Evolutionary conservation across 2,329 filamentous ascomycete species (phyloP).

Genomic region (Gaeumannomyces tritici): DNA sequence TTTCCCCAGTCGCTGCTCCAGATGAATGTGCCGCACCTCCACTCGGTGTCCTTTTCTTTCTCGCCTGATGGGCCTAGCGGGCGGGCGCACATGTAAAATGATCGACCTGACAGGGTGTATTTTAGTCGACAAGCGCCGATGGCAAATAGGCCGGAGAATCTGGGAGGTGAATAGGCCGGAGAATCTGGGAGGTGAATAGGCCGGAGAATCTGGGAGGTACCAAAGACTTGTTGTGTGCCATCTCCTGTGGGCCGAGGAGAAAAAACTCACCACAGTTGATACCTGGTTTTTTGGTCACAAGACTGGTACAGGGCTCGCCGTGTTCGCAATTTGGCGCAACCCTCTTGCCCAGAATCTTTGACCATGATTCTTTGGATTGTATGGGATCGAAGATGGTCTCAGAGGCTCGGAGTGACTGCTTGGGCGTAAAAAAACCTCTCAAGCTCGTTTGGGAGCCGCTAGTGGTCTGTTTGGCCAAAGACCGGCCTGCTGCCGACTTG

Average conservation of each 20-base stretch:
- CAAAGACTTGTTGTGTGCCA: no score
- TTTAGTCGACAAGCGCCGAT: no score
- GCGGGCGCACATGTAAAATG: conserved; percentile 55
- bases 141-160: no score
- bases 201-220: no score
- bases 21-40: conserved; percentile 81
- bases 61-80: conserved; percentile 78
- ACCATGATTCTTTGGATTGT: conserved; percentile 73
- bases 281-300: conserved; percentile 82
- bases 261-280: conserved; percentile 57
- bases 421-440: conserved; percentile 1
- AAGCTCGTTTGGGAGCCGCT: conserved; percentile 1
- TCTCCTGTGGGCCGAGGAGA: not conserved
- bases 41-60: conserved; percentile 76
- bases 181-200: no score
- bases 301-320: conserved; percentile 72
- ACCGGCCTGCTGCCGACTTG: conserved; percentile 22
- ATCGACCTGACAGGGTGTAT: conserved; percentile 32
- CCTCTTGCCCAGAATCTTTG: conserved; percentile 69
- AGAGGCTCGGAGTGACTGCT: not conserved
- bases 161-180: no score
- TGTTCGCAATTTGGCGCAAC: conserved; percentile 76
- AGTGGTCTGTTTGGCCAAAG: conserved; percentile 4
- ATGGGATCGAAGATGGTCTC: conserved; percentile 53
- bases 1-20: conserved; percentile 52